A percentile compares a stretch with the other conserved stretches of the same genome.
Evolutionary conservation across 2,329 filamentous ascomycete genomes (phyloP).

Genomic region (Phialocephala subalpina): DNA sequence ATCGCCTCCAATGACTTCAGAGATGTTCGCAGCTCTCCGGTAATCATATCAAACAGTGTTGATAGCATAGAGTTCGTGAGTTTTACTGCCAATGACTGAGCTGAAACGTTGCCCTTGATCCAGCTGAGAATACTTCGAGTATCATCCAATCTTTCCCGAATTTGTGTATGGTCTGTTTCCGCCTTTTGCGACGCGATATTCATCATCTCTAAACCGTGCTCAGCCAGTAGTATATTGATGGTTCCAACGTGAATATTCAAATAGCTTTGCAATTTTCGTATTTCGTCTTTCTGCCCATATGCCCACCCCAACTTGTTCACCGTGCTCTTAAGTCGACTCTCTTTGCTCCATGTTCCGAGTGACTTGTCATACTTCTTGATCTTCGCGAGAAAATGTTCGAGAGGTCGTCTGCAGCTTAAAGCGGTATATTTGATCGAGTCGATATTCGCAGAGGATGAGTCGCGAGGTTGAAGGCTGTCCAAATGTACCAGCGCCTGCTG

Average conservation of each 20-base stretch:
- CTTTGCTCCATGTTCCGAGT: constrained; percentile 13
- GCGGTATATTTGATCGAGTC: constrained; percentile 24
- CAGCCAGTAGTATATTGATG: background rate
- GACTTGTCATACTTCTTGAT: constrained; percentile 25
- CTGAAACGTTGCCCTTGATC: background rate
- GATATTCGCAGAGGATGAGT: background rate
- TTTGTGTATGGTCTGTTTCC: background rate
- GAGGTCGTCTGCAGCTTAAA: constrained; percentile 19
- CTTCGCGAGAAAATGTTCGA: constrained; percentile 23
- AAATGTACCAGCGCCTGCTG: constrained; percentile 21
- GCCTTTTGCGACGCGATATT: background rate
- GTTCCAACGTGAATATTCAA: background rate
- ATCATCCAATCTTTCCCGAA: background rate
- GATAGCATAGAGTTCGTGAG: background rate
- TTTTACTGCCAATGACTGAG: background rate
- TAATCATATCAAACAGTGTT: background rate
- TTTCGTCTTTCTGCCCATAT: background rate
- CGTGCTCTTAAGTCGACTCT: background rate
- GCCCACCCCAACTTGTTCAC: background rate
- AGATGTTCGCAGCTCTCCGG: background rate
- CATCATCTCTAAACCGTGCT: background rate
- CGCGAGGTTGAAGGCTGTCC: constrained; percentile 4
- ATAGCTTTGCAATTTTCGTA: background rate
- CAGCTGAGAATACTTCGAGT: background rate
- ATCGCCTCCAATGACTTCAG: background rate